Evolutionary conservation across 495 filamentous ascomycete species (phyloP).

Genomic region (Cryomyces minteri): DNA sequence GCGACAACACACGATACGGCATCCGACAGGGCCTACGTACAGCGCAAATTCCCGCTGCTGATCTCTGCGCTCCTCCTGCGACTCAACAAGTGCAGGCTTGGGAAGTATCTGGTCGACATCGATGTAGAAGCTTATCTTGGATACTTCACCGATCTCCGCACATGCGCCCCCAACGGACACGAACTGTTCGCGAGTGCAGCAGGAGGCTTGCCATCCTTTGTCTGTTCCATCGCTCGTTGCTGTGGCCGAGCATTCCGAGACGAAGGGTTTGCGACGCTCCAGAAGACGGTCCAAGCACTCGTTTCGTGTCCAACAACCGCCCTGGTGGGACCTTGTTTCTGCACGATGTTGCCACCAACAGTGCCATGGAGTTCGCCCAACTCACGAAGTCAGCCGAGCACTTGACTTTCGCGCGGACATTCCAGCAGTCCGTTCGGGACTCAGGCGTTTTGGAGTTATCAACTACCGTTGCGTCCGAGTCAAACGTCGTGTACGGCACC

Average conservation of each 20-base stretch:
- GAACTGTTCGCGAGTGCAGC: neutral
- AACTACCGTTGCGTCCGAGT: neutral
- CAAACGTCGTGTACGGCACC: neutral
- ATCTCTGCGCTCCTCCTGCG: no score
- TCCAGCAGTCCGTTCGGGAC: slow-evolving; percentile 15
- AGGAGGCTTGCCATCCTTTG: neutral
- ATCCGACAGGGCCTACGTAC: no score
- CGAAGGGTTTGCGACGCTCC: neutral
- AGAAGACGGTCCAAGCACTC: neutral
- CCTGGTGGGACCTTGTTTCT: slow-evolving; percentile 9
- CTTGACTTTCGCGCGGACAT: slow-evolving; percentile 30
- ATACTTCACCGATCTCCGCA: no score
- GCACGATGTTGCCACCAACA: slow-evolving; percentile 25
- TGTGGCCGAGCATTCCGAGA: neutral
- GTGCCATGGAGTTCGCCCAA: slow-evolving; percentile 30
- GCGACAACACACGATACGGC: no score
- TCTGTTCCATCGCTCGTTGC: slow-evolving; percentile 1
- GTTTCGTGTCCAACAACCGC: neutral
- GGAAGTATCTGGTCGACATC: no score
- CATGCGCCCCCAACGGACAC: no score
- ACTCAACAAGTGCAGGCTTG: no score
- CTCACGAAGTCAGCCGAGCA: slow-evolving; percentile 27
- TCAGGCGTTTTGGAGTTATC: slow-evolving; percentile 1
- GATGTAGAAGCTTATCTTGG: no score
- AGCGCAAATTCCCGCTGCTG: no score